Percentiles rank a stretch among this genome's conserved stretches.
Conservation (phyloP, 2,329 filamentous ascomycete species). For the Ceratocystis destructans region DNA sequence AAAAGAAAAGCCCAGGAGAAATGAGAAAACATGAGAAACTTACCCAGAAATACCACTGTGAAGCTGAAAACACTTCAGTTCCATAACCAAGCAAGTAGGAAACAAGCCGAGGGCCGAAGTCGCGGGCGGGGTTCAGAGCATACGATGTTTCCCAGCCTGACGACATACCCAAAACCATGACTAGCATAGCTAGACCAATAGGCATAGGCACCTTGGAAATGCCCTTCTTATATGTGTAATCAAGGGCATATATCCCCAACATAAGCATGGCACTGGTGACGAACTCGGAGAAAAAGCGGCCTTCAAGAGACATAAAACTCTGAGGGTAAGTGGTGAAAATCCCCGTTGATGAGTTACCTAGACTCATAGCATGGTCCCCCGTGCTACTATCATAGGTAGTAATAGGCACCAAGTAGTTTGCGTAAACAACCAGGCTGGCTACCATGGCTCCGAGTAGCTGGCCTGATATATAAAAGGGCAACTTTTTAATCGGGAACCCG, state of each 20-base stretch:
- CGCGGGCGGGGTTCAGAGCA: conserved; percentile 59
- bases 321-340: conserved; percentile 66
- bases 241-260: conserved; percentile 56
- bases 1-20: conserved; percentile 3
- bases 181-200: conserved; percentile 53
- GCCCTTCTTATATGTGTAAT: conserved; percentile 41
- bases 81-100: conserved; percentile 57
- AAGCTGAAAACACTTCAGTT: conserved; percentile 50
- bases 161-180: conserved; percentile 61
- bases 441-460: conserved; percentile 55
- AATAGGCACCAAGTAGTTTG: conserved; percentile 51
- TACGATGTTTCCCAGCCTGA: conserved; percentile 68
- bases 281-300: conserved; percentile 60
- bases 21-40: conserved; percentile 6
- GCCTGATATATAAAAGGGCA: conserved; percentile 51
- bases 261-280: conserved; percentile 53
- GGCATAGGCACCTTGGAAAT: conserved; percentile 41
- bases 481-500: conserved; percentile 53
- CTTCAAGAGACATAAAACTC: conserved; percentile 49
- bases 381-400: conserved; percentile 47
- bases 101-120: conserved; percentile 56
- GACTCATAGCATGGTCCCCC: conserved; percentile 46
- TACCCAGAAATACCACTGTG: conserved; percentile 58
- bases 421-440: conserved; percentile 46
- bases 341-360: conserved; percentile 47